Evolutionary conservation across 2,329 filamentous ascomycete genomes (phyloP).

Genomic region (Dissoconium aciculare): DNA sequence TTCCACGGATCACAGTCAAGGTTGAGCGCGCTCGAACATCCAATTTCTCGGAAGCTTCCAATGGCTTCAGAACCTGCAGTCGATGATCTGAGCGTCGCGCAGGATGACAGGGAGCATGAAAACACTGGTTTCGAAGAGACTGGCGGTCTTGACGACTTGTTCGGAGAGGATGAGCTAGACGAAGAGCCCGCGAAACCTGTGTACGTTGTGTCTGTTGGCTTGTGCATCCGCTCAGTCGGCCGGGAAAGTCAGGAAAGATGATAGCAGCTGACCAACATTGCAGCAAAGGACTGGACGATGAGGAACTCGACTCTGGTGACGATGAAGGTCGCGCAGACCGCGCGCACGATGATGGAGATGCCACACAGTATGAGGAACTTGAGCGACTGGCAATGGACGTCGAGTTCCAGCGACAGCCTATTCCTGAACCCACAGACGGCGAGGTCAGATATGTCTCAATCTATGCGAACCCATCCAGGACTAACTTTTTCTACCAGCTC

Average conservation of each 20-base stretch:
- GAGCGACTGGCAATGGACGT: conserved; percentile 45
- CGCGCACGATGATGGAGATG: conserved; percentile 35
- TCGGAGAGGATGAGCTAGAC: conserved; percentile 31
- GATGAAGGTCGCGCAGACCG: conserved; percentile 51
- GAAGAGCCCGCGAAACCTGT: conserved; percentile 11
- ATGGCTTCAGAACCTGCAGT: too few relatives aligned
- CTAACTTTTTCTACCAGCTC: conserved; percentile 33
- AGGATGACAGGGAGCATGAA: too few relatives aligned
- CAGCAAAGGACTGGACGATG: conserved; percentile 38
- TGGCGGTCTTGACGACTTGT: conserved; percentile 30
- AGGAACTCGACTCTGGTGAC: conserved; percentile 47
- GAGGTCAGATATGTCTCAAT: conserved; percentile 35
- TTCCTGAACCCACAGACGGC: conserved; percentile 56
- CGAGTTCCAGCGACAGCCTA: conserved; percentile 51
- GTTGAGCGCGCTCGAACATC: too few relatives aligned
- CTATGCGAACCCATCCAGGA: background rate
- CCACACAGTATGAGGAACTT: conserved; percentile 28
- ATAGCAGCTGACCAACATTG: conserved; percentile 3
- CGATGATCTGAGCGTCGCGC: too few relatives aligned
- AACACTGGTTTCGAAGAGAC: conserved; percentile 18
- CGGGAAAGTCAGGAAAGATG: background rate
- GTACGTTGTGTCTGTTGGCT: conserved; percentile 11
- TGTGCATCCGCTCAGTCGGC: background rate
- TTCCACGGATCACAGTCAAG: too few relatives aligned
- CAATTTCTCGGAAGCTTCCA: too few relatives aligned